A percentile compares a stretch with the other conserved stretches of the same genome.
Evolutionary conservation across 2,329 filamentous ascomycete genomes (phyloP).

Genomic region (Hymenoscyphus fructigenus): DNA sequence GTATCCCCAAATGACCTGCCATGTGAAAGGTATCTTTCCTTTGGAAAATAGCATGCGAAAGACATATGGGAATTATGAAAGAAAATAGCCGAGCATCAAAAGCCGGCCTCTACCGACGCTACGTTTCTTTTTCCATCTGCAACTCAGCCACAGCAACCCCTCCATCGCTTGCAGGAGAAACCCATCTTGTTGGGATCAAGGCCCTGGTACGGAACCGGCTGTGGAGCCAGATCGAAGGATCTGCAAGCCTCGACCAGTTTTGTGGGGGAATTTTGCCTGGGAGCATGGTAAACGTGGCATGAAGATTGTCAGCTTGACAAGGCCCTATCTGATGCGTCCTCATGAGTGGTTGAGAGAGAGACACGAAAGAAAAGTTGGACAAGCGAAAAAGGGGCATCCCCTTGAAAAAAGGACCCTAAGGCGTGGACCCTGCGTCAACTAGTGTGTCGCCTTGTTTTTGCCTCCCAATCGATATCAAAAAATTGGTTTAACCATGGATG

Average conservation of each 20-base stretch:
- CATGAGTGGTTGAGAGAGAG: background rate
- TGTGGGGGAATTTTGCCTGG: no score
- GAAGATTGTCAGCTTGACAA: constrained; percentile 3
- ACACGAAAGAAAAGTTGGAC: background rate
- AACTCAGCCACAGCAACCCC: background rate
- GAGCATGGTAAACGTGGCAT: background rate
- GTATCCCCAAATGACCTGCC: no score
- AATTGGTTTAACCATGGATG: background rate
- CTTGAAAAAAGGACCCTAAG: background rate
- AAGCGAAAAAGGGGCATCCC: background rate
- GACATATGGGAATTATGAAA: background rate
- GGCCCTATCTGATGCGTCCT: background rate
- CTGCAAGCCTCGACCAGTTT: no score
- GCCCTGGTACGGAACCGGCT: no score
- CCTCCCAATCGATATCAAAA: background rate
- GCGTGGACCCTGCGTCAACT: constrained; percentile 1
- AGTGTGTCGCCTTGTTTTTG: constrained; percentile 1
- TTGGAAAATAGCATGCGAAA: background rate
- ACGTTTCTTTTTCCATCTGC: background rate
- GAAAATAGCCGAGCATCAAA: background rate
- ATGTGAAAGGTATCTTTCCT: no score
- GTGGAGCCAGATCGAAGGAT: no score
- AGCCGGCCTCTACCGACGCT: background rate
- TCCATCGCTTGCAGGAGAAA: background rate
- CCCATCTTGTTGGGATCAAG: no score